Base-by-base conservation (phyloP, 177 flowering plant genomes). In the Vitis hybrid region DNA sequence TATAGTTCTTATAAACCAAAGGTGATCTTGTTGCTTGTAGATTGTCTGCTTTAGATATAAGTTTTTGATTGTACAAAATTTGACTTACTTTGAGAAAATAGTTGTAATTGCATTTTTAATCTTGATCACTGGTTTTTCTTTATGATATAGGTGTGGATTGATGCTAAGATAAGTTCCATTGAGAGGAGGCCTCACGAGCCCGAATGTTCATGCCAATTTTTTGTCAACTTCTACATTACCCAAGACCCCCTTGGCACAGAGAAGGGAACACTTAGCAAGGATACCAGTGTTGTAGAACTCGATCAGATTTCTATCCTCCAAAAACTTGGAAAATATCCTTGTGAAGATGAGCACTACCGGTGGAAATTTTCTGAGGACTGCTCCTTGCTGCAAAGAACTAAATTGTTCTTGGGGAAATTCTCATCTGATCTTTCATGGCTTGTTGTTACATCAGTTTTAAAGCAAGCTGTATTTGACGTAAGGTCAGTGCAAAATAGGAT, bases 161-260 rank as follows among this genome's bases (percentile, higher is more conserved):
- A 96, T 83, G 97, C 90, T 62, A 86, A 76, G 76, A 85, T 96
- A 77, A 79, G 71, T 29, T 90, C 91, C 1, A 78, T 96, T 11
- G 82, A 86, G 84, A 85, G 97, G 81, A 86, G 71, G 74, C 91
- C 97, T 58, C 98, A 95, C 77, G 86, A 76, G 50, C 19, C 73
- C 56, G 56, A 52, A 16, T 93, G 99, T 77, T 71, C 72, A 13
- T 95, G 99, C 81, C 74, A 76, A 62, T 93, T 89, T 70, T 79
- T 76, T 67, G 76, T 95, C 14, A 85, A 80, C 62, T 74, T 82
- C 31, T 85, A 83, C 68, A 55, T 53, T 29, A 66, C 70, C 10
- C 79, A 77, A 68, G 83, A 80, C 50, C 80, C 82, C 48, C 70
- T 69, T 62, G 85, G 87, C 26, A 73, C 57, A 19, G 79, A 70